phyloP scores from a whole-genome alignment of 2,329 filamentous ascomycete genomes.

The Aspergillus fischeri region DNA sequence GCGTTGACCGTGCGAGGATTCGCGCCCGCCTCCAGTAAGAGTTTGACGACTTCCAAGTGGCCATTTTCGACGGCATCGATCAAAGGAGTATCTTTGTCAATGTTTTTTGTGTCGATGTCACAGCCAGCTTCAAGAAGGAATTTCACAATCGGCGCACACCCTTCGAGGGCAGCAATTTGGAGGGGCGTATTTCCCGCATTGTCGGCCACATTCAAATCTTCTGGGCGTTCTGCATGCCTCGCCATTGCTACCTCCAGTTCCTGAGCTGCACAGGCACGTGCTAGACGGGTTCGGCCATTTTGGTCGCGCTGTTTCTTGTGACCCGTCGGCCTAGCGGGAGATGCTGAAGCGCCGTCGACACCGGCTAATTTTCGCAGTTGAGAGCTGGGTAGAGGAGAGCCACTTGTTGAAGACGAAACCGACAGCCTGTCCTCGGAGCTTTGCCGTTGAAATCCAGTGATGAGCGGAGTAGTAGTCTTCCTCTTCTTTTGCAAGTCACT shows the following conservation, averaged over 20 bases:
- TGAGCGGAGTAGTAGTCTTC: slow-evolving; percentile 39
- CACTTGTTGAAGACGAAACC: slow-evolving; percentile 41
- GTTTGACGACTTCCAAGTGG: slow-evolving; percentile 79
- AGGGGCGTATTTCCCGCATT: slow-evolving; percentile 95
- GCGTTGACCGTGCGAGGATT: slow-evolving; percentile 88
- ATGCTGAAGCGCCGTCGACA: slow-evolving; percentile 48
- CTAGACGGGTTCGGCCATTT: slow-evolving; percentile 84
- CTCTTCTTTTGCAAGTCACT: slow-evolving; percentile 25
- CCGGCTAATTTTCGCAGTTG: slow-evolving; percentile 41
- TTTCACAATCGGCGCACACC: slow-evolving; percentile 79
- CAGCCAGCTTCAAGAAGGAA: slow-evolving; percentile 82
- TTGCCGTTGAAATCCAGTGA: slow-evolving; percentile 40
- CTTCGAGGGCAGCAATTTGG: slow-evolving; percentile 86
- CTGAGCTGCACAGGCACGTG: slow-evolving; percentile 83
- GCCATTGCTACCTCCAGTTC: slow-evolving; percentile 75
- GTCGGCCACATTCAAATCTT: slow-evolving; percentile 84
- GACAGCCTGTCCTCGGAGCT: slow-evolving; percentile 45
- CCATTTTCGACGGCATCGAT: slow-evolving; percentile 96
- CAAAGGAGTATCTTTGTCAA: slow-evolving; percentile 84
- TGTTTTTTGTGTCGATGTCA: slow-evolving; percentile 72
- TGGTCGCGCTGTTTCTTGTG: slow-evolving; percentile 88
- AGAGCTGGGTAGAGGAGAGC: slow-evolving; percentile 40
- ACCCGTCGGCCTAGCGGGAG: slow-evolving; percentile 60
- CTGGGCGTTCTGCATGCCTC: slow-evolving; percentile 71
- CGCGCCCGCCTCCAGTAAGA: slow-evolving; percentile 79